phyloP scores from a whole-genome alignment of 2,329 filamentous ascomycete species.

The Dactylellina cionopaga region DNA sequence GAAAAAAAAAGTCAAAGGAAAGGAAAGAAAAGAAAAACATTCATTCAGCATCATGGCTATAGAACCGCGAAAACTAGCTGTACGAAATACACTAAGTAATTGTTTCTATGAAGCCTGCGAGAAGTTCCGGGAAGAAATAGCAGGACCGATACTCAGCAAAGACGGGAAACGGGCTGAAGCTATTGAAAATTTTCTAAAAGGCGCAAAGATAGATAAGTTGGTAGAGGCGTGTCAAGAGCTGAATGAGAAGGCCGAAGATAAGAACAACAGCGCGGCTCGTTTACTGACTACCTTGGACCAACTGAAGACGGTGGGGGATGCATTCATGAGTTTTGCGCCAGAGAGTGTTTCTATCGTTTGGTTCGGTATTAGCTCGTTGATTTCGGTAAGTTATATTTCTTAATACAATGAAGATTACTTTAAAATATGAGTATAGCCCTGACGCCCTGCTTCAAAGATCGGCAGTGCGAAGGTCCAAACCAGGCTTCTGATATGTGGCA shows the following conservation, averaged over 20 bases:
- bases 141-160: constrained; percentile 4
- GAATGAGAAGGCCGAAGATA: constrained; percentile 10
- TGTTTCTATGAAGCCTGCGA: constrained; percentile 35
- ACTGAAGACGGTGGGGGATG: constrained; percentile 21
- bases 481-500: constrained; percentile 32
- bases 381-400: constrained; percentile 6
- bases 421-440: neutral
- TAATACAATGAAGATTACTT: neutral
- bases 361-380: constrained; percentile 43
- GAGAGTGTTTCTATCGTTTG: constrained; percentile 46
- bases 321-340: constrained; percentile 30
- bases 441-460: neutral
- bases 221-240: constrained; percentile 10
- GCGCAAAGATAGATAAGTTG: constrained; percentile 21
- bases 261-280: constrained; percentile 10
- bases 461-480: constrained; percentile 36
- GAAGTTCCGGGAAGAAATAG: constrained; percentile 15
- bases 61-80: too few relatives aligned
- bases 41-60: too few relatives aligned
- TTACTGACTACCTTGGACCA: constrained; percentile 30
- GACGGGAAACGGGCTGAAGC: neutral
- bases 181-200: constrained; percentile 2
- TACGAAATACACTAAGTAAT: constrained; percentile 8
- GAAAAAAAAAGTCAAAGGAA: too few relatives aligned
- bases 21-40: too few relatives aligned